Conservation (phyloP, 371 early-diverging fungal species). For the Mortierella sp. region DNA sequence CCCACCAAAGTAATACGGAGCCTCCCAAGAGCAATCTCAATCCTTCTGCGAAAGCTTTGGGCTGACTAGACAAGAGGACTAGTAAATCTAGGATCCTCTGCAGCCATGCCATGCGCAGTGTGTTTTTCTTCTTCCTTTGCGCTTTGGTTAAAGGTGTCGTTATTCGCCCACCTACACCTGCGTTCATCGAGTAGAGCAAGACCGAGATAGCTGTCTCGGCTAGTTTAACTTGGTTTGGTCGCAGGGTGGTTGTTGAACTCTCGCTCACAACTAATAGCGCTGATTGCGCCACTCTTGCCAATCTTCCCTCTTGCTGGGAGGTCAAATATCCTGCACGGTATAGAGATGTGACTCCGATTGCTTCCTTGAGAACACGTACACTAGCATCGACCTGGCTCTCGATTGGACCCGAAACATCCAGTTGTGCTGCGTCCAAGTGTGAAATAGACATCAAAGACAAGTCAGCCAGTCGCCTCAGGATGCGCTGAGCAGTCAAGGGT, state of each 20-base stretch:
- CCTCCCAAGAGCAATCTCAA: constrained; percentile 40
- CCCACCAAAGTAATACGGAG: constrained; percentile 46
- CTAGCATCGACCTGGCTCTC: constrained; percentile 13
- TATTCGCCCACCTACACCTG: constrained; percentile 26
- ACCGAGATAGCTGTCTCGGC: constrained; percentile 49
- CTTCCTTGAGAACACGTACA: constrained; percentile 32
- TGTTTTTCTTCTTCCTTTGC: constrained; percentile 21
- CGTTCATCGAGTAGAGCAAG: constrained; percentile 37
- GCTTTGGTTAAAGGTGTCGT: not conserved
- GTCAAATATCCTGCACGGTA: constrained; percentile 50
- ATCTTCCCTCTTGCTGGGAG: constrained; percentile 32
- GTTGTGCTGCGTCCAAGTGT: constrained; percentile 41
- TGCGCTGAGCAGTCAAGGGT: constrained; percentile 17
- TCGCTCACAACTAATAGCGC: constrained; percentile 27
- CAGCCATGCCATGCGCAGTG: constrained; percentile 58
- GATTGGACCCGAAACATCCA: constrained; percentile 3
- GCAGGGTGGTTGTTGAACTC: constrained; percentile 20
- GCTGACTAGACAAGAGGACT: constrained; percentile 58
- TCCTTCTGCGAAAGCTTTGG: constrained; percentile 21
- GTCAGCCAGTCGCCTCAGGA: constrained; percentile 45
- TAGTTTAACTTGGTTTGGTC: constrained; percentile 26
- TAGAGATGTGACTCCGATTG: constrained; percentile 39
- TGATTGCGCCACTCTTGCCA: constrained; percentile 30
- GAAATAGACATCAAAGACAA: constrained; percentile 49
- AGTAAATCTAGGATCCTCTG: constrained; percentile 65